Conservation (phyloP, 371 early-diverging fungal genomes). For the Smittium mucronatum region DNA sequence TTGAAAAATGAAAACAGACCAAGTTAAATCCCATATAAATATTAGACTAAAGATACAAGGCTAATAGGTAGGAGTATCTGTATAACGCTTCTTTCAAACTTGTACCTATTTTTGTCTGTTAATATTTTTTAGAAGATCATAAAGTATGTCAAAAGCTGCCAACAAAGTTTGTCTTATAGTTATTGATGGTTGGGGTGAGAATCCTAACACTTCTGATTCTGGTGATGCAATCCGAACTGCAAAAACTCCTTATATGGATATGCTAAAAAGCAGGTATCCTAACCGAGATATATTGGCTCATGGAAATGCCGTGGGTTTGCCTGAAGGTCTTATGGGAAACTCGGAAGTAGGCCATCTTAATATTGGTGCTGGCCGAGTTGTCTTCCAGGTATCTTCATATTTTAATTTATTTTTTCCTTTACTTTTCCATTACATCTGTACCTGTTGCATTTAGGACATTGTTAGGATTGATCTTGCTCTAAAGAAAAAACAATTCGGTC, state of each 20-base stretch:
- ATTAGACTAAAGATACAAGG: too few relatives aligned
- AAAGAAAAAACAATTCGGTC: slow-evolving; percentile 63
- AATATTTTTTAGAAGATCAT: too few relatives aligned
- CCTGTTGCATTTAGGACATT: slow-evolving; percentile 83
- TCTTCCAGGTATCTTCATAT: slow-evolving; percentile 94
- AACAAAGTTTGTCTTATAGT: slow-evolving; percentile 57
- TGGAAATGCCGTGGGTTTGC: slow-evolving; percentile 95
- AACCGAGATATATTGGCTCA: slow-evolving; percentile 80
- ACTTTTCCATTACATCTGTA: too few relatives aligned
- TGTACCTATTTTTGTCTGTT: too few relatives aligned
- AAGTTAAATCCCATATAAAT: too few relatives aligned
- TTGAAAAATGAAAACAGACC: too few relatives aligned
- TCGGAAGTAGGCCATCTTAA: slow-evolving; percentile 99
- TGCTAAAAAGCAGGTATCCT: slow-evolving; percentile 56
- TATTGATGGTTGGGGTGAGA: slow-evolving; percentile 96
- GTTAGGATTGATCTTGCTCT: slow-evolving; percentile 89
- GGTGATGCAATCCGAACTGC: slow-evolving; percentile 93
- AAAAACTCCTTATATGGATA: slow-evolving; percentile 86
- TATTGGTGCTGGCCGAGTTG: slow-evolving; percentile 98
- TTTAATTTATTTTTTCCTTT: too few relatives aligned
- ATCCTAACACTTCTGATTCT: slow-evolving; percentile 43
- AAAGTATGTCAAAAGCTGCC: slow-evolving; percentile 5
- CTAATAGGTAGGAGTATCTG: too few relatives aligned
- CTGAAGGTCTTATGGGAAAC: slow-evolving; percentile 98
- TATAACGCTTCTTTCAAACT: too few relatives aligned